These are phyloP conservation scores for Tubosaeta sp. DNA, from an alignment of 768 basidiomycete genomes.

Conservation along the genomic window DNA sequence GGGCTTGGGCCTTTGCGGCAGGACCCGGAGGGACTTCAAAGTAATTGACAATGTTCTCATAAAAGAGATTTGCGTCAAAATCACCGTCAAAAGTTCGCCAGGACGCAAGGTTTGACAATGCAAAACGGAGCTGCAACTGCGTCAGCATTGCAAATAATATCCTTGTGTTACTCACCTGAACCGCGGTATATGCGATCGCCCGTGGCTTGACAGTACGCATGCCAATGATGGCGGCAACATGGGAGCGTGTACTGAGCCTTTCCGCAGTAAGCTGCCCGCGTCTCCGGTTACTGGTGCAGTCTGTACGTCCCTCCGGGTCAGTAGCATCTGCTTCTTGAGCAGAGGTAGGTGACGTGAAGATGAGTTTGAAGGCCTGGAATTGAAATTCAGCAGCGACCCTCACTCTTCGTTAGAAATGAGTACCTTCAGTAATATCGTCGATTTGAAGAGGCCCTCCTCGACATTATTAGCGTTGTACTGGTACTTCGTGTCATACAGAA, in stretches of 20 bases:
- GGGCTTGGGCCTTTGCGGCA: too few species aligned
- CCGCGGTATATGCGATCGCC: slow-evolving; percentile 20
- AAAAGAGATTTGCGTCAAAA: too few species aligned
- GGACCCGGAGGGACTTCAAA: too few species aligned
- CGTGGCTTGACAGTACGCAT: background rate
- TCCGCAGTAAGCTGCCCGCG: too few species aligned
- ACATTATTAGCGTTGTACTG: slow-evolving; percentile 6
- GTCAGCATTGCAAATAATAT: too few species aligned
- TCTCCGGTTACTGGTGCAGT: too few species aligned
- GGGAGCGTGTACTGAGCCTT: background rate
- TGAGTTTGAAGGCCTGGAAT: slow-evolving; percentile 11
- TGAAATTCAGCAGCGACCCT: background rate
- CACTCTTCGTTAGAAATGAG: background rate
- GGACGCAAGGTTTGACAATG: too few species aligned
- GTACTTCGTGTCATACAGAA: slow-evolving; percentile 11
- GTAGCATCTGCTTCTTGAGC: background rate
- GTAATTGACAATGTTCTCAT: too few species aligned
- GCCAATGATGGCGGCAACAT: too few species aligned
- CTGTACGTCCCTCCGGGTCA: too few species aligned
- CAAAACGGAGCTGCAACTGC: too few species aligned
- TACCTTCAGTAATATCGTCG: slow-evolving; percentile 16
- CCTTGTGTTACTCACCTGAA: slow-evolving; percentile 15
- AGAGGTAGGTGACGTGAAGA: slow-evolving; percentile 21
- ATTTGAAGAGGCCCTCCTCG: slow-evolving; percentile 16
- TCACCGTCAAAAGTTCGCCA: too few species aligned